Evolutionary conservation across 2,329 filamentous ascomycete genomes (phyloP).

Genomic region (Diaporthe velutina): DNA sequence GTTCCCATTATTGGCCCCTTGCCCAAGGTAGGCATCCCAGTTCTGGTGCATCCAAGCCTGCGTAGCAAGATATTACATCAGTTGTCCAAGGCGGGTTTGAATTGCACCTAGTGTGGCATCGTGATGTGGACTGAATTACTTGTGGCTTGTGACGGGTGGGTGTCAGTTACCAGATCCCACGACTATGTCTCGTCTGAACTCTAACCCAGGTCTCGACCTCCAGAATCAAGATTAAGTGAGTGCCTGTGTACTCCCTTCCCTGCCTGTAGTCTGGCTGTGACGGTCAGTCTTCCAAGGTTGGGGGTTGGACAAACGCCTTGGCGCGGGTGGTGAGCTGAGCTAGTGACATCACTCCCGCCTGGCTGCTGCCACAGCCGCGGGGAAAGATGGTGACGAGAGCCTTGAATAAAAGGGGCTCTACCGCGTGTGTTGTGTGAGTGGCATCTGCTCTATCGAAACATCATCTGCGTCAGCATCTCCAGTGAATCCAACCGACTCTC

Average conservation of each 20-base stretch:
- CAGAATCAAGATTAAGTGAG: not conserved
- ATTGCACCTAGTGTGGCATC: not conserved
- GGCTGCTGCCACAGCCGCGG: not conserved
- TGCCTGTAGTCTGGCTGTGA: not conserved
- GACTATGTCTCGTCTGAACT: not conserved
- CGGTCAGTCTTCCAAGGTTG: not conserved
- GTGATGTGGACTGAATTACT: not conserved
- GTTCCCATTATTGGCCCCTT: not conserved
- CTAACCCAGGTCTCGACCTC: not conserved
- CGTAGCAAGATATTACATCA: not conserved
- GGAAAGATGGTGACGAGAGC: not conserved
- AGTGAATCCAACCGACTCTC: not conserved
- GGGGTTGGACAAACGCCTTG: constrained; percentile 8
- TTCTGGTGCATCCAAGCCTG: not conserved
- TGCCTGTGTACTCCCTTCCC: not conserved
- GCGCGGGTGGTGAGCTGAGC: constrained; percentile 1
- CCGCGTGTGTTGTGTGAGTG: not conserved
- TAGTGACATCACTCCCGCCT: constrained; percentile 36
- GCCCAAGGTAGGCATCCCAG: not conserved
- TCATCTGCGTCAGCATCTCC: too few species aligned
- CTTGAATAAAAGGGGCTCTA: constrained; percentile 7
- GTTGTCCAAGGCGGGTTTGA: not conserved
- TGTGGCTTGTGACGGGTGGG: not conserved
- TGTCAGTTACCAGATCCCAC: not conserved
- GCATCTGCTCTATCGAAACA: not conserved